A percentile compares a stretch with the other conserved stretches of the same genome.
Conservation (phyloP, 345 rosid genomes). For the Eucalyptus curtisii region DNA sequence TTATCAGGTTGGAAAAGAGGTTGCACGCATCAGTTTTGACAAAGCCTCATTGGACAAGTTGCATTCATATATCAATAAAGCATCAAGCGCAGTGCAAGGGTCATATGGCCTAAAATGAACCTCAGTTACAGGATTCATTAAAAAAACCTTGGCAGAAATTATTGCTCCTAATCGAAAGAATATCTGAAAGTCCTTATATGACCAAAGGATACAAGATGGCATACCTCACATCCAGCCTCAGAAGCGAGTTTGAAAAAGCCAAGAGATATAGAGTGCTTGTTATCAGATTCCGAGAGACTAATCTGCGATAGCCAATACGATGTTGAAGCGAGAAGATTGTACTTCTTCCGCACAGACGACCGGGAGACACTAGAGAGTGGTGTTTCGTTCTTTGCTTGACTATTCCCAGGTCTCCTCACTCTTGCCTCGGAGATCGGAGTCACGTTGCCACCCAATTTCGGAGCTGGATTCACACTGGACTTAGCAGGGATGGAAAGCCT, state of each 20-base stretch:
- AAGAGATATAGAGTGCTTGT: conserved; percentile 65
- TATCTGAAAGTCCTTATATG: neutral
- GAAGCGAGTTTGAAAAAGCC: conserved; percentile 86
- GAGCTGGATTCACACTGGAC: conserved; percentile 18
- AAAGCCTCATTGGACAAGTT: neutral
- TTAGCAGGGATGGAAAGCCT: conserved; percentile 66
- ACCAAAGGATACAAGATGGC: neutral
- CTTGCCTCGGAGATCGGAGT: conserved; percentile 55
- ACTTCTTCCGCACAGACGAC: conserved; percentile 36
- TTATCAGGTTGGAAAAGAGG: neutral
- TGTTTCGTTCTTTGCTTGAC: conserved; percentile 33
- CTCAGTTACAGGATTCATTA: neutral
- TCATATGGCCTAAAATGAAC: neutral
- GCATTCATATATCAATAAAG: neutral
- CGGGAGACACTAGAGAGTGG: conserved; percentile 42
- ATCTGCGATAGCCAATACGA: conserved; percentile 73
- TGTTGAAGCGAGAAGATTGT: conserved; percentile 32
- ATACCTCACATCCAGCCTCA: conserved; percentile 82
- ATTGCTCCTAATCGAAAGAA: neutral
- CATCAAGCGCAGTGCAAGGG: neutral
- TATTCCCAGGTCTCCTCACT: conserved; percentile 18
- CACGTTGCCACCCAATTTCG: conserved; percentile 16
- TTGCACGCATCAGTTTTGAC: neutral
- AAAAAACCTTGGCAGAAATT: neutral
- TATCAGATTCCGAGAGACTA: conserved; percentile 64